Conservation (phyloP, 345 rosid species). For the Citrus sp. region DNA sequence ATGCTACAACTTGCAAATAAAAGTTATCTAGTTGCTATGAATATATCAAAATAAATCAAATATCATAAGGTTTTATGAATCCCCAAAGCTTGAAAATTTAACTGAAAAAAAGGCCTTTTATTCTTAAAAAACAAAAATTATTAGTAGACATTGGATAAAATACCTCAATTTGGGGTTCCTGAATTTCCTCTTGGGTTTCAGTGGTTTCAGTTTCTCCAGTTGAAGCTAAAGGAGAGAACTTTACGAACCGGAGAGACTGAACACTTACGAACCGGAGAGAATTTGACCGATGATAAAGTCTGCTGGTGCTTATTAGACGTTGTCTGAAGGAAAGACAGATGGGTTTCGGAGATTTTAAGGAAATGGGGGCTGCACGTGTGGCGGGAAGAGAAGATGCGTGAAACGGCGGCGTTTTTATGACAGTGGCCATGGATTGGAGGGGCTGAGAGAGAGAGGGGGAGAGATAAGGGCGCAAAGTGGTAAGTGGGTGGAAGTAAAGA, state of each 20-base stretch:
- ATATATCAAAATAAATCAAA: background rate
- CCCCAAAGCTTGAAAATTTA: background rate
- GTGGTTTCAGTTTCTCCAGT: constrained; percentile 59
- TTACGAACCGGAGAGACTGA: constrained; percentile 38
- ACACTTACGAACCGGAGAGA: constrained; percentile 30
- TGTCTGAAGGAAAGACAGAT: constrained; percentile 40
- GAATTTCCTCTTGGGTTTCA: constrained; percentile 43
- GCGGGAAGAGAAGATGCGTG: constrained; percentile 32
- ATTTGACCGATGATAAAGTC: constrained; percentile 13
- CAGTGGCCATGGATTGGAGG: constrained; percentile 53
- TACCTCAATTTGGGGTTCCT: constrained; percentile 67
- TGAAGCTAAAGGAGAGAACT: constrained; percentile 51
- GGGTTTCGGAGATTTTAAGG: constrained; percentile 31
- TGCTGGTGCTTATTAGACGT: constrained; percentile 12
- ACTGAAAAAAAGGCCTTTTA: background rate
- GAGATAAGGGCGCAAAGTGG: background rate
- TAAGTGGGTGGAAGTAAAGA: background rate
- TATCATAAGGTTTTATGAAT: background rate
- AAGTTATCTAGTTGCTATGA: background rate
- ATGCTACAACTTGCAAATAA: background rate
- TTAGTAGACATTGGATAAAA: background rate
- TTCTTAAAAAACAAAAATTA: background rate
- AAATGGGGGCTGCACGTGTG: constrained; percentile 14
- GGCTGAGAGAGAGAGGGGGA: constrained; percentile 4
- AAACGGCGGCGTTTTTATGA: constrained; percentile 59